These are phyloP conservation scores for Lobosporangium transversale DNA, from an alignment of 192 early-diverging fungal genomes.

Conservation along the genomic window DNA sequence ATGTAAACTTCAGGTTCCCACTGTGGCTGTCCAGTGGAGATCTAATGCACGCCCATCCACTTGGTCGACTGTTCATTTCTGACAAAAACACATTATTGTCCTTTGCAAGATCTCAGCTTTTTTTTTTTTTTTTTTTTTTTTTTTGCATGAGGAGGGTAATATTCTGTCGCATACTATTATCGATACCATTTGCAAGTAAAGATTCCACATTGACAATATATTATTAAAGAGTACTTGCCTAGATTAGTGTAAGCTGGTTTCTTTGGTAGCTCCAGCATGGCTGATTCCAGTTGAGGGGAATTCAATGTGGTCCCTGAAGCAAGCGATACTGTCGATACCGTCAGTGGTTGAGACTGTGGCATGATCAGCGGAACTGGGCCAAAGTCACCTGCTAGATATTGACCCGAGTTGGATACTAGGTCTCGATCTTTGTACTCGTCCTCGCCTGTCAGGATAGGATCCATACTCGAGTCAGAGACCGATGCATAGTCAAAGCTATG, in stretches of 20 bases:
- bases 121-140: no score
- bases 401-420: conserved; percentile 31
- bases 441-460: conserved; percentile 46
- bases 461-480: conserved; percentile 40
- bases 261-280: conserved; percentile 39
- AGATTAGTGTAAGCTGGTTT: conserved; percentile 48
- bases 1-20: no score
- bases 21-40: no score
- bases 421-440: conserved; percentile 51
- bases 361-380: conserved; percentile 35
- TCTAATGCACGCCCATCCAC: no score
- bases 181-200: no score
- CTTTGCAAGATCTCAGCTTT: no score
- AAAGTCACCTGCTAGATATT: conserved; percentile 44
- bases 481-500: conserved; percentile 29
- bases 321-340: conserved; percentile 25
- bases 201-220: no score
- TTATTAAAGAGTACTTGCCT: no score
- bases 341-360: conserved; percentile 17
- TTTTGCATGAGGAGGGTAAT: no score
- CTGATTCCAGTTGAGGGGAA: conserved; percentile 31
- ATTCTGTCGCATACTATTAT: no score
- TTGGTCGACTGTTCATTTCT: no score
- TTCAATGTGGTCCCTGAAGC: conserved; percentile 34
- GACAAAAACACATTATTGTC: no score